Base-by-base conservation (phyloP, 805 yeast genomes). In the Saccharomyces eubayanus region DNA sequence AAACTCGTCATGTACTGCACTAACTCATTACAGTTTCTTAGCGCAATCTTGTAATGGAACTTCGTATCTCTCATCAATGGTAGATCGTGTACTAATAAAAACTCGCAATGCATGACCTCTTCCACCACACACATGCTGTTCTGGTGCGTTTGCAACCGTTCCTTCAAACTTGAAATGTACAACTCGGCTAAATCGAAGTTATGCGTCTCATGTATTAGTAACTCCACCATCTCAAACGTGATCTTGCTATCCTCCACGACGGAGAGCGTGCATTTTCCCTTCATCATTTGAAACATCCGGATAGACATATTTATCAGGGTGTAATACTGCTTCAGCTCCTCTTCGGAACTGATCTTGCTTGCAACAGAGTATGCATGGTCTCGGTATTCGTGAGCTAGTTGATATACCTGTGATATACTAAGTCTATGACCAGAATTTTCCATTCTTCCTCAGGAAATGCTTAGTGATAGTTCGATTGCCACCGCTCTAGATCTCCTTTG, bases 251-350 rank as follows among this genome's bases (percentile, higher is more conserved):
- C 69, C 31, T 66, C 66, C 30, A 62, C 67, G 16, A 65, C 46
- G 0, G 69, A 54, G n/a, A 66, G 28, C 20, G 59, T 52, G 53
- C 46, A 49, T 46, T 53, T 51, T 41, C 55, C 21, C 40, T 59
- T 59, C 31, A 63, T 28, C 48, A 57, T 48, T 21, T 50, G 54
- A 36, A 70, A 56, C 10, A 65, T 55, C 29, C 53, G 55, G 0
- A 72, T 56, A 2, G 71, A 52, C 54, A 68, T 62, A 12, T 63
- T 60, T 0, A 72, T 61, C 50, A 74, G 52, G 3, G 70, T 59
- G 54, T 61, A 69, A 51, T 71, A 72, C 56, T 71, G 71, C n/a
- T 52, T 48, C 48, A 71, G 47, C 21, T 67, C 62, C 5, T 47
- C 46, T 28, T 64, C 64, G 27, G 61, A 53, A 8, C 49, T 28